Base-by-base conservation (phyloP, 495 filamentous ascomycete genomes). In the Xanthoparmelia taractica region DNA sequence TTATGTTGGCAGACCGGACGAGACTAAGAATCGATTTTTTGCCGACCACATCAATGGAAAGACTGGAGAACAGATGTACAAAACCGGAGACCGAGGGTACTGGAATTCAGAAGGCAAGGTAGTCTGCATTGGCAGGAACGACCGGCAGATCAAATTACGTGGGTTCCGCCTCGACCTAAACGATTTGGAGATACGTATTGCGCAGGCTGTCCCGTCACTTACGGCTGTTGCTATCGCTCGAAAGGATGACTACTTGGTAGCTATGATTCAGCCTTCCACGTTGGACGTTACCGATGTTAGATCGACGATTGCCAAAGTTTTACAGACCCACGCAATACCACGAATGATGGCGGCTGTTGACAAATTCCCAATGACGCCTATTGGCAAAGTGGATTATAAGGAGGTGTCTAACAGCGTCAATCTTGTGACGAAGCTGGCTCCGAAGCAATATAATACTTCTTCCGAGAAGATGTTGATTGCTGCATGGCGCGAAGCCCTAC, bases 121-220 rank as follows among this genome's bases (percentile, higher is more conserved):
- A 2, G 58, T 61, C 13, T 74, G 59, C 55, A 11, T 76, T 3
- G 75, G 75, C 5, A 64, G 75, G 17, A 59, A 43, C 4, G 75
- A 77, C 63, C 59, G 73, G 20, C 75, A 77, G 61, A 67, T 77
- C 58, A 77, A 77, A 58, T 29, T 76, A 3, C 63, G 67, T 3
- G 75, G 75, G 0, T 75, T 67, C 54, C 66, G 75, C 1, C 50
- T 75, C 27, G 71, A 77, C 47, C 38, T 77, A n/a, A 63, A 73
- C 25, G 73, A 74, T 15, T 7, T 77, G 18, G 73, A 76, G 59
- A 62, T 47, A 20, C 57, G 56, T 2, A 63, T 74, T 8, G n/a
- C 23, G 4, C 50, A 56, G 29, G 58, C 61, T 33, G 12, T 59
- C n/a, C 43, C 47, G 33, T 1, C 31, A 58, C 29, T 57, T 2